Evolutionary conservation across 306 rosid species (phyloP).

Genomic region (Acacia confusa): DNA sequence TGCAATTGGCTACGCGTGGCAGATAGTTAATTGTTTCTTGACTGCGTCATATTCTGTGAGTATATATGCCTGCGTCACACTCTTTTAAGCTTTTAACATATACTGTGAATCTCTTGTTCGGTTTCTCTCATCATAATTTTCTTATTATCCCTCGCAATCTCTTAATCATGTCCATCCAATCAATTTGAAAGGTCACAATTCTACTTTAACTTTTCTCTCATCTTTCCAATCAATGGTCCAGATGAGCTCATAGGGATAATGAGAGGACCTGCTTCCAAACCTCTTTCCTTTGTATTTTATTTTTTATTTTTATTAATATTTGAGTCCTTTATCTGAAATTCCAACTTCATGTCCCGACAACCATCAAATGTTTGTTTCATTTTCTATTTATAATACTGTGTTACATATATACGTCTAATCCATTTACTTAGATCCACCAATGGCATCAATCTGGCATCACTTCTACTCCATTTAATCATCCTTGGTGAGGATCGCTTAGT

Average conservation of each 20-base stretch:
- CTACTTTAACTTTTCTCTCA: no score
- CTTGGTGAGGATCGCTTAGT: background rate
- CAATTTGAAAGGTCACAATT: no score
- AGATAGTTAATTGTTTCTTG: constrained; percentile 83
- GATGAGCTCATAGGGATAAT: no score
- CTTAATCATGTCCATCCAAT: no score
- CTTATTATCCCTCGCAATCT: no score
- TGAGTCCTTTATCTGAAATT: background rate
- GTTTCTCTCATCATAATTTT: no score
- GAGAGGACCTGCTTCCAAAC: no score
- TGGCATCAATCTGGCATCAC: background rate
- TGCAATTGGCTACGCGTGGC: constrained; percentile 91
- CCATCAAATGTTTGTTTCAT: background rate
- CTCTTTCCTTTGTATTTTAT: constrained; percentile 3
- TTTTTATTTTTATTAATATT: constrained; percentile 18
- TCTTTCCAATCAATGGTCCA: no score
- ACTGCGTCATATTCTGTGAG: constrained; percentile 99
- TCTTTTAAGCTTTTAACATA: background rate
- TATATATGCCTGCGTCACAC: background rate
- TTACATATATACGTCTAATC: background rate
- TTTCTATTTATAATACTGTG: constrained; percentile 54
- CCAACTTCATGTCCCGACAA: background rate
- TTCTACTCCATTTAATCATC: background rate
- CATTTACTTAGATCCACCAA: background rate
- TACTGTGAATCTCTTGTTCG: no score